Evolutionary conservation across 106 monocot species (phyloP), one percentile per base, ranked within the genome.

Genomic region (Acanthochlamys bracteata): DNA sequence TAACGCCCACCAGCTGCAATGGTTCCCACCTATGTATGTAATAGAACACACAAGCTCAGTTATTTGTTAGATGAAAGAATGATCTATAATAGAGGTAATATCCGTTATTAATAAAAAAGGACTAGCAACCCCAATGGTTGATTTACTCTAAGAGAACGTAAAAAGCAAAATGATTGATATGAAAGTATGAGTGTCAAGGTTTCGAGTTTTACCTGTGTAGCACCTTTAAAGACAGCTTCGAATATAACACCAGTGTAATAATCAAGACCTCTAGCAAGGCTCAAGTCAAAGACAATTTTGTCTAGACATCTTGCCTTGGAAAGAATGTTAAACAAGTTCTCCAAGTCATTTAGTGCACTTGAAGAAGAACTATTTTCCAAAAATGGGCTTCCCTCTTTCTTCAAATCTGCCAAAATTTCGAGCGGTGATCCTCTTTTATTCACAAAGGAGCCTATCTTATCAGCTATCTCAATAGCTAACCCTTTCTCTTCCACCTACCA

Each of bases 231-330:
- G 56, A 88, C 85, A 25, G 91, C 96, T 75, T 98, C 96, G 71
- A 74, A 98, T 80, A 98, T 91, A 61, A 91, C 88, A 40, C 96
- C 96, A 40, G 96, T 98, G 57, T 98, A 98, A 76, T 98, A 98
- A 71, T 98, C 96, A 68, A 98, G 90, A 14, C 96, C 96, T 75
- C 96, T 91, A 42, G 96, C 96, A 64, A 98, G 91, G 65, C 96
- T 98, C 67, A 98, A 76, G 75, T 98, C 91, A 79, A 98, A 98
- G 70, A 88, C 83, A 42, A 98, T 61, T 69, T 81, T 98, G 57
- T 77, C 76, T 25, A 88, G 54, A 59, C 76, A 73, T 42, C 82
- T 88, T 52, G 96, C 66, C 42, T 79, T 88, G 63, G 85, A 78
- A 39, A 98, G 78, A 52, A 88, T 88, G 60, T 67, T 78, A 69